Evolutionary conservation across 345 rosid genomes (phyloP).

Genomic region (Eucalyptus virginea): DNA sequence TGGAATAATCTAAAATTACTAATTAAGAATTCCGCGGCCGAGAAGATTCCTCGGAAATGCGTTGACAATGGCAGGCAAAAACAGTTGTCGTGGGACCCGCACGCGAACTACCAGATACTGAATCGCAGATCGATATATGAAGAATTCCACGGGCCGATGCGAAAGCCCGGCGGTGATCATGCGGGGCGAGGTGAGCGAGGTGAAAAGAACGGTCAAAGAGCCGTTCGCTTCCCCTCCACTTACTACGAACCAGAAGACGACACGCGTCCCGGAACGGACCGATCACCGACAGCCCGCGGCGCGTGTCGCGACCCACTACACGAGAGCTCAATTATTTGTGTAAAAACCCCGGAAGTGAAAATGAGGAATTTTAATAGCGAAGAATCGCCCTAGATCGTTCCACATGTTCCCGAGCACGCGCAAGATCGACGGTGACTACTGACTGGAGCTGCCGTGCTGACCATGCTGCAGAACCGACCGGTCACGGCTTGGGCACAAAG

Average conservation of each 20-base stretch:
- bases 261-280: neutral
- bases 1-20: neutral
- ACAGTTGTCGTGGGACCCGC: neutral
- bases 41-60: neutral
- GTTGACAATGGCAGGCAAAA: neutral
- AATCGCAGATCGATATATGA: accelerated
- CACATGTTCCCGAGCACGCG: neutral
- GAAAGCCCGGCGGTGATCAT: neutral
- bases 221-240: neutral
- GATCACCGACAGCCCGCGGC: neutral
- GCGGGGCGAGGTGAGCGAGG: neutral
- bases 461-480: neutral
- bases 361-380: neutral
- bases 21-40: neutral
- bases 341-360: neutral
- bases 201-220: neutral
- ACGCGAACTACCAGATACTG: neutral
- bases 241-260: neutral
- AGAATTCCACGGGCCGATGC: neutral
- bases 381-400: neutral
- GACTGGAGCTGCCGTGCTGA: neutral
- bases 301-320: neutral
- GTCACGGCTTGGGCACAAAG: neutral
- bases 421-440: neutral
- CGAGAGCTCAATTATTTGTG: neutral